A percentile compares a stretch with the other conserved stretches of the same genome.
These are phyloP conservation scores for Eucalyptus melliodora DNA, from an alignment of 345 rosid species.

Conservation along the genomic window DNA sequence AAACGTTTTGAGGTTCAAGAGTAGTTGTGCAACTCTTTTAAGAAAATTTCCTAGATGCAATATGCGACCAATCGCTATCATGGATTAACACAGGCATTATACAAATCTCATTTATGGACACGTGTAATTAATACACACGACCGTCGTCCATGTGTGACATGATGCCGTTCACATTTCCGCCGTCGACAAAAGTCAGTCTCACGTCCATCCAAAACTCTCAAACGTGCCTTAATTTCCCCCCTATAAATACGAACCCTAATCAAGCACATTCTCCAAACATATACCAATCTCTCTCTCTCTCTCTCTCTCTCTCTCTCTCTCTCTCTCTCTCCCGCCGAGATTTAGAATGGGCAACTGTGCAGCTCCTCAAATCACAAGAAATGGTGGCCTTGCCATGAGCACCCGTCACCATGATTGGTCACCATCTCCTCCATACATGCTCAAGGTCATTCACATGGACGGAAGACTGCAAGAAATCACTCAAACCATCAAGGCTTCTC, in stretches of 20 bases:
- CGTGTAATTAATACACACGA: not conserved
- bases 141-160: not conserved
- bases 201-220: not conserved
- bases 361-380: not conserved
- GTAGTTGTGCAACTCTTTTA: not conserved
- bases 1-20: not conserved
- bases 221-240: not conserved
- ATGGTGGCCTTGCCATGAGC: not conserved
- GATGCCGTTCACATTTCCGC: not conserved
- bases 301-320: not conserved
- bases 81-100: not conserved
- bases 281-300: not conserved
- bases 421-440: not conserved
- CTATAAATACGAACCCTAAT: not conserved
- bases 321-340: not conserved
- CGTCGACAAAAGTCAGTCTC: not conserved
- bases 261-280: not conserved
- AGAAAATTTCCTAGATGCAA: not conserved
- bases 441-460: slow-evolving; percentile 18
- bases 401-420: not conserved
- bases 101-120: not conserved
- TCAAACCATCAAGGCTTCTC: slow-evolving; percentile 16
- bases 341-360: slow-evolving; percentile 28
- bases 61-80: not conserved
- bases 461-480: slow-evolving; percentile 22